Percentiles rank a stretch among this genome's conserved stretches.
Conservation (phyloP, 345 rosid genomes). For the Eucalyptus marginata region DNA sequence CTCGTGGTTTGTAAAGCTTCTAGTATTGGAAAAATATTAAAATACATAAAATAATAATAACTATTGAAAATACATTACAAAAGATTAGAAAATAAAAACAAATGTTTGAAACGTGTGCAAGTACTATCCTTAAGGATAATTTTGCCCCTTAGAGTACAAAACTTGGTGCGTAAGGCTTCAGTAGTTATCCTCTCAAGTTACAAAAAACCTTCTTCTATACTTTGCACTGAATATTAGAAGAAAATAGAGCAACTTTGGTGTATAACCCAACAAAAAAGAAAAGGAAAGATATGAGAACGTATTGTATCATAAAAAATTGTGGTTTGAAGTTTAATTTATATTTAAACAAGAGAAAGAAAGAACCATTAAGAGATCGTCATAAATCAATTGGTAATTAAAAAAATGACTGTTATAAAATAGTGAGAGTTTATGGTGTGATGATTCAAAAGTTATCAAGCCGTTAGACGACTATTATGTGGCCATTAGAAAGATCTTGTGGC, state of each 20-base stretch:
- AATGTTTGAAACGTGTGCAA: rapidly evolving
- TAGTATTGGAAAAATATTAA: too few relatives aligned
- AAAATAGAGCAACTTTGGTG: rapidly evolving
- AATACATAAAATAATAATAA: too few relatives aligned
- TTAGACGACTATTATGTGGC: rapidly evolving
- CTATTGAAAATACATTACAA: too few relatives aligned
- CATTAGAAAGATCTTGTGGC: too few relatives aligned
- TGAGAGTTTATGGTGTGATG: rapidly evolving
- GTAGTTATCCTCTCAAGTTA: rapidly evolving
- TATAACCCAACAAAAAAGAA: rapidly evolving
- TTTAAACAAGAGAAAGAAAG: too few relatives aligned
- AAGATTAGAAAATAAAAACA: rapidly evolving
- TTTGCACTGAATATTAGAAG: rapidly evolving
- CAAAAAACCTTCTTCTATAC: rapidly evolving
- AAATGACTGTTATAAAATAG: rapidly evolving
- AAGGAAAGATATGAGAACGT: rapidly evolving
- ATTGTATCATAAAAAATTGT: rapidly evolving
- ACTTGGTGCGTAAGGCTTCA: rapidly evolving
- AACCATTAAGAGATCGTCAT: rapidly evolving
- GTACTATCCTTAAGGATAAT: rapidly evolving
- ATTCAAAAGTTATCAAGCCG: too few relatives aligned
- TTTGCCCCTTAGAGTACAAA: rapidly evolving
- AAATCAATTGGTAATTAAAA: too few relatives aligned
- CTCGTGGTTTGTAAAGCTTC: background rate
- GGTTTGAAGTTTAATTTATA: too few relatives aligned